Evolutionary conservation across 176 grass and related monocot genomes (phyloP).

Genomic region (Saccharum officinarum): DNA sequence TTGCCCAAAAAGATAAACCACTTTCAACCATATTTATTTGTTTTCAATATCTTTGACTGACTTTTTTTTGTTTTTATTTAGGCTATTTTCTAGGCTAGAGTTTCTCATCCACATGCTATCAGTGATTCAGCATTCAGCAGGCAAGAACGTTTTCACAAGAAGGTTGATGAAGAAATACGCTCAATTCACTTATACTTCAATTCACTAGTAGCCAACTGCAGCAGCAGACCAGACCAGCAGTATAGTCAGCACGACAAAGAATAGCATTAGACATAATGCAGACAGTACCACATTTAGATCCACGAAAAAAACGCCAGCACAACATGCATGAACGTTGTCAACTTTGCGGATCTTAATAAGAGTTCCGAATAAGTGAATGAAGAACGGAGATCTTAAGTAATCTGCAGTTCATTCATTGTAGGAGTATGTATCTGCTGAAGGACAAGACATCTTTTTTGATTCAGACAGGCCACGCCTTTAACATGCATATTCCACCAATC

Average conservation of each 20-base stretch:
- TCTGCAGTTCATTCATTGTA: neutral
- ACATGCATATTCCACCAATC: conserved; percentile 18
- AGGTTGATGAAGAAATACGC: neutral
- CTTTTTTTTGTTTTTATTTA: no score
- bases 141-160: neutral
- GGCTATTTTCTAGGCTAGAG: no score
- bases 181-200: no score
- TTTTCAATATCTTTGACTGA: neutral
- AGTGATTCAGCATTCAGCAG: neutral
- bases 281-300: neutral
- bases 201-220: neutral
- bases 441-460: neutral
- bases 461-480: conserved; percentile 23
- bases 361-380: neutral
- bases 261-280: neutral
- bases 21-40: neutral
- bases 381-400: neutral
- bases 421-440: neutral
- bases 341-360: no score
- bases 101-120: no score
- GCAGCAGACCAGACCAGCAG: neutral
- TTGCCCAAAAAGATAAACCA: neutral
- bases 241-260: neutral
- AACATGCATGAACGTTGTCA: neutral
- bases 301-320: neutral